A percentile compares a stretch with the other conserved stretches of the same genome.
Evolutionary conservation across 768 basidiomycete species (phyloP).

Genomic region (Pleurotus pulmonarius): DNA sequence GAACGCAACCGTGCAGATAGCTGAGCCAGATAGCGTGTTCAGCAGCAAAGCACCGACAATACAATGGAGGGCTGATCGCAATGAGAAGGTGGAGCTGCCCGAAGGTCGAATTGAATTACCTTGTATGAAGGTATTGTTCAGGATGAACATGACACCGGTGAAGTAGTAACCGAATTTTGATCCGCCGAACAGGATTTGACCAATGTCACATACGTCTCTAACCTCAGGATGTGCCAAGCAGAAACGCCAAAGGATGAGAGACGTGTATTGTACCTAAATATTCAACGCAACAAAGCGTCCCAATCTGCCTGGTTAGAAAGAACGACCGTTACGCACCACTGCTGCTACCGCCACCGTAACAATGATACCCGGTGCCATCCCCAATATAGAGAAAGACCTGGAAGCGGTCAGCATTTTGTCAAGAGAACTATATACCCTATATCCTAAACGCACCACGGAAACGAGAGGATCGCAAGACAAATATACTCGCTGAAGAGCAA

Average conservation of each 20-base stretch:
- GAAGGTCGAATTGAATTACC: slow-evolving; percentile 20
- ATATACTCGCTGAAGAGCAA: slow-evolving; percentile 45
- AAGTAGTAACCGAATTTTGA: slow-evolving; percentile 44
- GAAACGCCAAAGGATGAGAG: slow-evolving; percentile 43
- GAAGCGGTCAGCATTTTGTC: background rate
- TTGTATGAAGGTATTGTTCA: slow-evolving; percentile 56
- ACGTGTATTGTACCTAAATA: slow-evolving; percentile 37
- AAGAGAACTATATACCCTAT: background rate
- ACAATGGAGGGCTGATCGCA: slow-evolving; percentile 35
- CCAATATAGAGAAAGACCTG: slow-evolving; percentile 43
- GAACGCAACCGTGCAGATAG: slow-evolving; percentile 37
- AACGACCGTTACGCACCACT: too few relatives aligned
- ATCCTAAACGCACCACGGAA: slow-evolving; percentile 25
- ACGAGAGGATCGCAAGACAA: slow-evolving; percentile 37
- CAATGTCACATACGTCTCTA: slow-evolving; percentile 50
- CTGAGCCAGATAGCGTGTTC: slow-evolving; percentile 40
- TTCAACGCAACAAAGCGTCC: too few relatives aligned
- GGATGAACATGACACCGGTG: slow-evolving; percentile 47
- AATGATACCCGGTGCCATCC: slow-evolving; percentile 38
- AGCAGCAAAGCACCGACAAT: slow-evolving; percentile 43
- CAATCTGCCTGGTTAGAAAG: too few relatives aligned
- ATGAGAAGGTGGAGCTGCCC: background rate
- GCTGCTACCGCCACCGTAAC: slow-evolving; percentile 36
- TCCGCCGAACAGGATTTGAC: slow-evolving; percentile 41
- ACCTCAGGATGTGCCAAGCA: slow-evolving; percentile 46